phyloP scores from a whole-genome alignment of 139 green algal genomes.

The Haematococcus lacustris region DNA sequence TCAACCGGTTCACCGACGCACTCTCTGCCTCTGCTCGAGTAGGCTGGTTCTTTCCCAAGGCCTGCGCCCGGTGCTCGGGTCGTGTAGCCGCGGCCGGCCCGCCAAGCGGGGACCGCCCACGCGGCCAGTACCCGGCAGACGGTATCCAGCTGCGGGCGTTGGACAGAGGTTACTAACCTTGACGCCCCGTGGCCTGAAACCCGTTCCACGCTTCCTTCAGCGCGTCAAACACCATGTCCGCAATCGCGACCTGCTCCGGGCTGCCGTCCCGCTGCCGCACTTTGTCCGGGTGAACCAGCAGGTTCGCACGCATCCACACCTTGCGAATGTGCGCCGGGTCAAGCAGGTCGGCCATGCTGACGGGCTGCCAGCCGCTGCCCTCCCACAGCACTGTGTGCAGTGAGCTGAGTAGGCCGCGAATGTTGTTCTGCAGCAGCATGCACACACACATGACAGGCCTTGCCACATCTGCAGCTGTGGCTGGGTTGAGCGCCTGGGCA shows the following conservation, averaged over 20 bases:
- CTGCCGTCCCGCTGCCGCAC: constrained; percentile 80
- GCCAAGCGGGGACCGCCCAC: background rate
- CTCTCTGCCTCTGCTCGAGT: background rate
- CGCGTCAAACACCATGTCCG: constrained; percentile 88
- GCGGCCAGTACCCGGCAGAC: background rate
- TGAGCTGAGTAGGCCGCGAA: constrained; percentile 74
- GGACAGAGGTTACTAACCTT: too few relatives aligned
- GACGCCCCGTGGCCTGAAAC: constrained; percentile 48
- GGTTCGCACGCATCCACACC: constrained; percentile 83
- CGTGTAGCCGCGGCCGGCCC: too few relatives aligned
- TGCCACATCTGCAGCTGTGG: background rate
- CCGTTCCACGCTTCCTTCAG: constrained; percentile 74
- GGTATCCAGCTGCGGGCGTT: background rate
- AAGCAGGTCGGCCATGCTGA: constrained; percentile 78
- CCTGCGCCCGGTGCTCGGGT: too few relatives aligned
- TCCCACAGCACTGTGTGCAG: constrained; percentile 88
- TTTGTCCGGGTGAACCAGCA: constrained; percentile 94
- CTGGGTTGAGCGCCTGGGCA: too few relatives aligned
- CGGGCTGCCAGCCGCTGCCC: constrained; percentile 61
- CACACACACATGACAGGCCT: background rate
- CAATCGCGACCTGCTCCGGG: constrained; percentile 73
- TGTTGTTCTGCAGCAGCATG: constrained; percentile 63
- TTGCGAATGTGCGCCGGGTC: constrained; percentile 47
- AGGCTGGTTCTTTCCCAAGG: background rate
- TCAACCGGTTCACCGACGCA: background rate